phyloP scores from a whole-genome alignment of 352 stramenopile species.

The Phytophthora quininea region DNA sequence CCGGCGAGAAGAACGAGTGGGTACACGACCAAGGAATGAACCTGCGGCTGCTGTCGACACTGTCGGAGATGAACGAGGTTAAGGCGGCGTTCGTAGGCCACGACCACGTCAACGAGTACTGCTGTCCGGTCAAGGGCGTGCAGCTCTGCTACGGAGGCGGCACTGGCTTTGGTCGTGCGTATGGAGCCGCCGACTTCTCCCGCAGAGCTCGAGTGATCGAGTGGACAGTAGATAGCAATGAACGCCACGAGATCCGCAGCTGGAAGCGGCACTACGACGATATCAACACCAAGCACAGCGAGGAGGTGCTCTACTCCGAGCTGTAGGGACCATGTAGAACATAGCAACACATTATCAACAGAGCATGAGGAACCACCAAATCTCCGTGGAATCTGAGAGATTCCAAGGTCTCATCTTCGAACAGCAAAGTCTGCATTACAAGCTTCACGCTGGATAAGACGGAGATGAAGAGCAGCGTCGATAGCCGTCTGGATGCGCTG shows the following conservation, averaged over 20 bases:
- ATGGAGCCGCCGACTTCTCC: slow-evolving; percentile 36
- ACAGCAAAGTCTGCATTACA: background rate
- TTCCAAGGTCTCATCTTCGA: background rate
- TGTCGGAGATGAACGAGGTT: slow-evolving; percentile 59
- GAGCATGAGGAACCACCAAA: slow-evolving; percentile 3
- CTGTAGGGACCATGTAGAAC: slow-evolving; percentile 11
- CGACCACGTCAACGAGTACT: slow-evolving; percentile 72
- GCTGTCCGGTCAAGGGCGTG: slow-evolving; percentile 43
- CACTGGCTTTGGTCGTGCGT: slow-evolving; percentile 49
- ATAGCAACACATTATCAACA: slow-evolving; percentile 14
- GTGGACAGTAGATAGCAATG: slow-evolving; percentile 47
- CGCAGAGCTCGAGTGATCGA: slow-evolving; percentile 60
- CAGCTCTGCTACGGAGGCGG: slow-evolving; percentile 67
- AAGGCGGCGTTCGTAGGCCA: slow-evolving; percentile 68
- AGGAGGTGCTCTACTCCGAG: slow-evolving; percentile 41
- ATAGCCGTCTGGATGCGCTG: slow-evolving; percentile 15
- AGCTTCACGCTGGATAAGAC: background rate
- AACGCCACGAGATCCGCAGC: slow-evolving; percentile 48
- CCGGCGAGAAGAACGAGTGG: slow-evolving; percentile 45
- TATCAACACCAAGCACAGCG: slow-evolving; percentile 18
- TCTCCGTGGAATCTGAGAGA: background rate
- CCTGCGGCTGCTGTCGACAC: slow-evolving; percentile 42
- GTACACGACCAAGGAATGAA: slow-evolving; percentile 50
- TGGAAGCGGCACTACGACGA: slow-evolving; percentile 50
- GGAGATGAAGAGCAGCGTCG: background rate